Percentiles rank a stretch among this genome's conserved stretches.
Conservation (phyloP, 352 stramenopile species). For the Globisporangium splendens region DNA sequence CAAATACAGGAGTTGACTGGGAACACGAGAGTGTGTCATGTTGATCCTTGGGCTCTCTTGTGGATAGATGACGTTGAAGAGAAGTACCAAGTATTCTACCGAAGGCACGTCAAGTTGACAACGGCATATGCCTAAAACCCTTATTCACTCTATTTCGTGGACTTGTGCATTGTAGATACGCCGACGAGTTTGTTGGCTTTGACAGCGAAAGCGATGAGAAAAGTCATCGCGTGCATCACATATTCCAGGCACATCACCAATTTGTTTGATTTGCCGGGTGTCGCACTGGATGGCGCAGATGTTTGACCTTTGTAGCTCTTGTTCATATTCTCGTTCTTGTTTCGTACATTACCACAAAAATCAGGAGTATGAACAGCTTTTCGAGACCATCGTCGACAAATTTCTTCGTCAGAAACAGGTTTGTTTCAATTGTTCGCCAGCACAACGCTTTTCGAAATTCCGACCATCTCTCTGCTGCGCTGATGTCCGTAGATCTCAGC, state of each 20-base stretch:
- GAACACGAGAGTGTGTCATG: not conserved
- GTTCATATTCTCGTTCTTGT: not conserved
- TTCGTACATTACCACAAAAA: not conserved
- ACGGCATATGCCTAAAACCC: not conserved
- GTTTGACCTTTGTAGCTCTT: not conserved
- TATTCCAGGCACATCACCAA: slow-evolving; percentile 36
- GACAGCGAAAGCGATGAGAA: slow-evolving; percentile 32
- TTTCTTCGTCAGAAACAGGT: slow-evolving; percentile 48
- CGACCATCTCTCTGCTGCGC: not conserved
- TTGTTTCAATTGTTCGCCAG: not conserved
- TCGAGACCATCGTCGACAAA: slow-evolving; percentile 31
- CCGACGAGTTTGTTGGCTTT: slow-evolving; percentile 29
- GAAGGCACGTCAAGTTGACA: not conserved
- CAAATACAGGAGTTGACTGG: not conserved
- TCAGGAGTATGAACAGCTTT: slow-evolving; percentile 51
- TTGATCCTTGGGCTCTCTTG: not conserved
- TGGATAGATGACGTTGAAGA: slow-evolving; percentile 13
- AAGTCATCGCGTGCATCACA: slow-evolving; percentile 29
- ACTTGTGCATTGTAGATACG: slow-evolving; percentile 22
- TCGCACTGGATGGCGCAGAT: not conserved
- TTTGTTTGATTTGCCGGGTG: not conserved
- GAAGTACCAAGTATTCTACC: slow-evolving; percentile 12
- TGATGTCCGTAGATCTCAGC: slow-evolving; percentile 23
- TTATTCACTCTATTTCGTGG: not conserved
- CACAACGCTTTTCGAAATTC: not conserved